Evolutionary conservation across 2,329 filamentous ascomycete genomes (phyloP).

Genomic region (Phialocephala sp.): DNA sequence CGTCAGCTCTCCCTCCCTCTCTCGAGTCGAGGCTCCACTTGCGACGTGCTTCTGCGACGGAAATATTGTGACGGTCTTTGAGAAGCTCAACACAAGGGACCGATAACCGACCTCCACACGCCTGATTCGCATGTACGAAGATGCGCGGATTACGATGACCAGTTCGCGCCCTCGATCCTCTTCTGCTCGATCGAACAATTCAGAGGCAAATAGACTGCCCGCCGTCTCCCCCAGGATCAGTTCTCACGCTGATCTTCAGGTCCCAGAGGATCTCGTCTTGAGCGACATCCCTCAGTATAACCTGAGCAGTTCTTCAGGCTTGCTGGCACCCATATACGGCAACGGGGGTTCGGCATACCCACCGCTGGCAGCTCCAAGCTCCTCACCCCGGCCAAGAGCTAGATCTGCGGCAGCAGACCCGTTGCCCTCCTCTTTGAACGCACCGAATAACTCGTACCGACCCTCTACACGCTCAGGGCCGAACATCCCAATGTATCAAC

Average conservation of each 20-base stretch:
- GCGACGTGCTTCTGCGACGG: background rate
- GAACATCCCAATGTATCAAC: constrained; percentile 44
- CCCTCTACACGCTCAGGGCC: constrained; percentile 40
- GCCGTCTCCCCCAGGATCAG: constrained; percentile 34
- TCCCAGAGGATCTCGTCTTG: constrained; percentile 37
- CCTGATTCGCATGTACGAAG: constrained; percentile 26
- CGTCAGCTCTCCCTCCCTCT: background rate
- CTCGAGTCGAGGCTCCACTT: background rate
- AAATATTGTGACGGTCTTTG: background rate
- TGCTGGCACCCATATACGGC: constrained; percentile 46
- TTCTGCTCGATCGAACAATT: constrained; percentile 41
- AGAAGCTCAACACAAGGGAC: constrained; percentile 8
- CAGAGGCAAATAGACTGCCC: constrained; percentile 34
- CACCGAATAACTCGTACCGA: constrained; percentile 39
- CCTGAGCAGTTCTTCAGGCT: constrained; percentile 40
- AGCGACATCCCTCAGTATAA: constrained; percentile 43
- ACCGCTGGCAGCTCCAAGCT: constrained; percentile 43
- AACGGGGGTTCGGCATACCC: constrained; percentile 47
- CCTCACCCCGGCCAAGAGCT: constrained; percentile 45
- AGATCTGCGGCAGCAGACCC: constrained; percentile 48
- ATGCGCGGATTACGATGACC: constrained; percentile 41
- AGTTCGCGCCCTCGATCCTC: constrained; percentile 42
- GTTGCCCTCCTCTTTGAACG: constrained; percentile 32
- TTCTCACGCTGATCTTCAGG: constrained; percentile 28
- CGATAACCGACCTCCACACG: background rate